Evolutionary conservation across 805 yeast genomes (phyloP).

Genomic region (Schwanniomyces yamadae): DNA sequence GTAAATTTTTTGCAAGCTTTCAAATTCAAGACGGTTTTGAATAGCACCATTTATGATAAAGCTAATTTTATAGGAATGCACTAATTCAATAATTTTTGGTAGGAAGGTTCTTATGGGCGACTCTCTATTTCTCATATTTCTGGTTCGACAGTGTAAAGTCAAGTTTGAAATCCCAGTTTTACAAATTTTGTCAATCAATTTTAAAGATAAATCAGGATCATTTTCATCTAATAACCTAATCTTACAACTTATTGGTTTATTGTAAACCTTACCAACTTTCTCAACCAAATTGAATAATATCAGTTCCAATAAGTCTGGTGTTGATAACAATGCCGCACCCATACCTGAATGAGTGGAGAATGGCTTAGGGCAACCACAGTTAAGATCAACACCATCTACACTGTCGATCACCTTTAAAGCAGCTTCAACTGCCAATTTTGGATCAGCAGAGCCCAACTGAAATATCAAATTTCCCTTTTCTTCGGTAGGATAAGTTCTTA

Average conservation of each 20-base stretch:
- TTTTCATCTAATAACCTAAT: conserved; percentile 72
- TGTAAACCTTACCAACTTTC: conserved; percentile 73
- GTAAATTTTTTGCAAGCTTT: conserved; percentile 49
- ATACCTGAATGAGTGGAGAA: conserved; percentile 93
- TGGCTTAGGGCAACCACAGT: conserved; percentile 97
- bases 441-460: conserved; percentile 85
- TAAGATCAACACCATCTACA: conserved; percentile 90
- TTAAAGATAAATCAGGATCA: conserved; percentile 51
- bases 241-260: conserved; percentile 86
- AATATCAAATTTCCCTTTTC: conserved; percentile 75
- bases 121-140: conserved; percentile 85
- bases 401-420: conserved; percentile 78
- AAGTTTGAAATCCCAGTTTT: conserved; percentile 81
- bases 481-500: conserved; percentile 64
- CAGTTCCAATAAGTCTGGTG: conserved; percentile 74
- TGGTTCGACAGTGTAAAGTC: conserved; percentile 90
- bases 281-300: conserved; percentile 69
- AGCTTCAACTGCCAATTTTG: conserved; percentile 85
- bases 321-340: conserved; percentile 90
- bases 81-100: conserved; percentile 57
- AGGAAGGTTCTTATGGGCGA: conserved; percentile 73
- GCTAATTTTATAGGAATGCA: conserved; percentile 61
- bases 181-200: conserved; percentile 49
- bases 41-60: conserved; percentile 84
- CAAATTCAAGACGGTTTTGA: conserved; percentile 51